Conservation (phyloP, 257 asterid genomes). For the Solanum tarijense region DNA sequence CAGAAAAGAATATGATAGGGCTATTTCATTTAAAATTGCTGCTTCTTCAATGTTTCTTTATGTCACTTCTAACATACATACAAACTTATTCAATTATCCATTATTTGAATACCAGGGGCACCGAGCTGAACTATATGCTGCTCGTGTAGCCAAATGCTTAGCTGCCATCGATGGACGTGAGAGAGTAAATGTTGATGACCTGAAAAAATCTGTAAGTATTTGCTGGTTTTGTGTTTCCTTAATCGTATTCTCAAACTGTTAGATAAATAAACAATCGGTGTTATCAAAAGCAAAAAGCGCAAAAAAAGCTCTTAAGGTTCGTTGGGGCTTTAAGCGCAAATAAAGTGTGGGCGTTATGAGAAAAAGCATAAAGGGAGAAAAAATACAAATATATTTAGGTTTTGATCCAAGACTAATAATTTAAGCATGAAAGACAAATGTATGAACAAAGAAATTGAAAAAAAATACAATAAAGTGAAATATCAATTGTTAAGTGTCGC, state of each 20-base stretch:
- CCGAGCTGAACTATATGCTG: constrained; percentile 94
- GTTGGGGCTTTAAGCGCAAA: not conserved
- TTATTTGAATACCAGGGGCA: constrained; percentile 60
- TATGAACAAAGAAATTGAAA: not conserved
- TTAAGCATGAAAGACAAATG: not conserved
- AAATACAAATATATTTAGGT: not conserved
- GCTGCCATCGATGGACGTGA: constrained; percentile 98
- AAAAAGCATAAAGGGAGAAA: not conserved
- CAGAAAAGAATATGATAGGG: not conserved
- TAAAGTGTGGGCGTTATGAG: not conserved
- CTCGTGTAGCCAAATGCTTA: constrained; percentile 91
- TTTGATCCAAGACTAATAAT: not conserved
- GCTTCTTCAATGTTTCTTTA: not conserved
- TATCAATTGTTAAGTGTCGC: not conserved
- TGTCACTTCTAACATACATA: not conserved
- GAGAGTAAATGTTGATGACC: constrained; percentile 80
- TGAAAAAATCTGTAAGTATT: constrained; percentile 91
- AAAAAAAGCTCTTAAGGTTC: not conserved
- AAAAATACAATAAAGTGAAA: not conserved
- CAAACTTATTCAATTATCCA: not conserved
- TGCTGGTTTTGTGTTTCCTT: not conserved
- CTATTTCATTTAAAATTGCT: not conserved
- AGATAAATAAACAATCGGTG: not conserved
- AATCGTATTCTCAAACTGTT: not conserved
- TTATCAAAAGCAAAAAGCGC: not conserved